These are phyloP conservation scores for Trichoderma citrinoviride DNA, from an alignment of 2,329 filamentous ascomycete genomes.

Conservation along the genomic window DNA sequence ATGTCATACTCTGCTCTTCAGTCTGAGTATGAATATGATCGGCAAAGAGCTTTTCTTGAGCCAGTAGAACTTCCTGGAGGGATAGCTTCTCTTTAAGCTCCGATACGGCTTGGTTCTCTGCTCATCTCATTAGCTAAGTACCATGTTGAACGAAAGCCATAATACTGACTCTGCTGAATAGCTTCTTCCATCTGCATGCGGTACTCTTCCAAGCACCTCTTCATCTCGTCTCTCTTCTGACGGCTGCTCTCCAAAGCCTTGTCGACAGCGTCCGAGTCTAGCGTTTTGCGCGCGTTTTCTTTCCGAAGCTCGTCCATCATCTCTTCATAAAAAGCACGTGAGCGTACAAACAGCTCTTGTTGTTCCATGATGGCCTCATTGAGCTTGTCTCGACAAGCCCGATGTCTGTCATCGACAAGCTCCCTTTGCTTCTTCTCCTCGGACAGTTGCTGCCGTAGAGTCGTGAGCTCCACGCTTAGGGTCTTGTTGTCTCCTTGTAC, in stretches of 20 bases:
- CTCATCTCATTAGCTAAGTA: neutral
- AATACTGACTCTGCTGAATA: slow-evolving; percentile 27
- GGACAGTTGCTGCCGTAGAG: slow-evolving; percentile 30
- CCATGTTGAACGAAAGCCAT: neutral
- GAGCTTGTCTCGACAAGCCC: slow-evolving; percentile 39
- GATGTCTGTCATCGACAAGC: slow-evolving; percentile 36
- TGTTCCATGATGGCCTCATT: slow-evolving; percentile 48
- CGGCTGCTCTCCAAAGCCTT: slow-evolving; percentile 30
- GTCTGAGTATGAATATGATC: slow-evolving; percentile 22
- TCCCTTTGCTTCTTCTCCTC: slow-evolving; percentile 27
- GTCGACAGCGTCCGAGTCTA: slow-evolving; percentile 29
- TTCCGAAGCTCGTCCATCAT: slow-evolving; percentile 36
- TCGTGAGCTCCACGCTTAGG: slow-evolving; percentile 31
- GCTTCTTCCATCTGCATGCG: slow-evolving; percentile 28
- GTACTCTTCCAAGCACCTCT: slow-evolving; percentile 32
- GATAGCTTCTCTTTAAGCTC: slow-evolving; percentile 26
- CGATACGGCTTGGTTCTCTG: slow-evolving; percentile 31
- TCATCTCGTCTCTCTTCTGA: slow-evolving; percentile 36
- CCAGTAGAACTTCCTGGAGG: slow-evolving; percentile 24
- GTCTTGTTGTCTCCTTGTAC: slow-evolving; percentile 28
- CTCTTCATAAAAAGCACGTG: slow-evolving; percentile 35
- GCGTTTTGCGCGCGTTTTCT: slow-evolving; percentile 30
- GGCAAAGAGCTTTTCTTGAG: slow-evolving; percentile 6
- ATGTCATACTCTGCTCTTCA: slow-evolving; percentile 21
- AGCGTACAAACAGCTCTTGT: slow-evolving; percentile 41